Percentiles rank a stretch among this genome's conserved stretches.
Conservation (phyloP, 225 moss, liverwort and hornwort species). For the Polytrichum formosum region DNA sequence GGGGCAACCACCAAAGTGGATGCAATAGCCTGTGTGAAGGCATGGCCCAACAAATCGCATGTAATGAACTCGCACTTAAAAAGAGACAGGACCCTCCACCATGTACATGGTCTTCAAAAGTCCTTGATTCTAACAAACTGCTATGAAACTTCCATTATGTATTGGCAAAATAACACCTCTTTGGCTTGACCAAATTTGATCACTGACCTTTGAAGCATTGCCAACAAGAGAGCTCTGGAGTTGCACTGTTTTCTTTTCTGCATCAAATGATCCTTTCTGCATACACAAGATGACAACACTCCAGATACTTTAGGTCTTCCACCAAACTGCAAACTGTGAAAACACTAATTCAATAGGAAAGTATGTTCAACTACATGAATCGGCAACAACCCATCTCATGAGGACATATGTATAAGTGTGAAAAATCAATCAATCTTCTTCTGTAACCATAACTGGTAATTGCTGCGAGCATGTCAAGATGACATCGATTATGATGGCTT, state of each 20-base stretch:
- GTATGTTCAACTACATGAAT: no score
- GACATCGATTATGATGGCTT: background rate
- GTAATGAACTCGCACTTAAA: background rate
- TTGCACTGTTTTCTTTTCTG: slow-evolving; percentile 59
- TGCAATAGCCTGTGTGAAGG: no score
- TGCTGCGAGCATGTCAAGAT: no score
- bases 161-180: background rate
- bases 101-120: background rate
- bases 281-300: slow-evolving; percentile 4
- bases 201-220: slow-evolving; percentile 87
- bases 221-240: slow-evolving; percentile 76
- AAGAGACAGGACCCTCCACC: background rate
- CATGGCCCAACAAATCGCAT: background rate
- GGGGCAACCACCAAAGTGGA: no score
- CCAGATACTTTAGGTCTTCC: background rate
- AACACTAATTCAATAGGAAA: background rate
- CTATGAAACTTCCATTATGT: background rate
- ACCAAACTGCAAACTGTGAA: background rate
- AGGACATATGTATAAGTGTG: no score
- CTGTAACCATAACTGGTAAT: no score
- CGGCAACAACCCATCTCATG: no score
- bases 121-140: background rate
- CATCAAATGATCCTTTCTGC: slow-evolving; percentile 87
- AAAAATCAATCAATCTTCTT: background rate
- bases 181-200: background rate